phyloP scores from a whole-genome alignment of 2,329 filamentous ascomycete genomes.

The Microthyrium microscopicum region DNA sequence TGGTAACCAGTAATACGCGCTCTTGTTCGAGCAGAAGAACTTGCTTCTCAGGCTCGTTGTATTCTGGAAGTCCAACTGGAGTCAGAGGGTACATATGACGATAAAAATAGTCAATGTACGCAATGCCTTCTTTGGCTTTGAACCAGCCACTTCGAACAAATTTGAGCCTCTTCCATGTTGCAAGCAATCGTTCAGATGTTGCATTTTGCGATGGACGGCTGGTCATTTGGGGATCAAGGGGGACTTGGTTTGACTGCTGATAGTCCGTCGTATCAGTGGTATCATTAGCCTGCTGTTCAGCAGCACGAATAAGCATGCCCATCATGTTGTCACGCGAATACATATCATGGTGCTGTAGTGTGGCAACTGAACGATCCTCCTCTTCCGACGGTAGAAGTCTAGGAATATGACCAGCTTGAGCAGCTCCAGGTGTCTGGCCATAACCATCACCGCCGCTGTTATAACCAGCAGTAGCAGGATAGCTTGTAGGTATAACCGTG shows the following conservation, averaged over 20 bases:
- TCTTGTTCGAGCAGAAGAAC: constrained; percentile 70
- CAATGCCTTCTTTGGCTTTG: constrained; percentile 79
- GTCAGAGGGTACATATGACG: constrained; percentile 80
- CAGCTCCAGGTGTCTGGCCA: no score
- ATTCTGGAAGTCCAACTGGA: constrained; percentile 84
- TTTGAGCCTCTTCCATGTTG: constrained; percentile 79
- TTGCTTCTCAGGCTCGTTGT: constrained; percentile 66
- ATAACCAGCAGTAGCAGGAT: no score
- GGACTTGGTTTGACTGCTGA: not conserved
- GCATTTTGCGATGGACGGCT: not conserved
- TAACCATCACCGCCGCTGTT: no score
- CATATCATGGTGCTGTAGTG: not conserved
- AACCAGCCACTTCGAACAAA: constrained; percentile 98
- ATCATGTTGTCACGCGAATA: not conserved
- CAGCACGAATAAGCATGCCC: not conserved
- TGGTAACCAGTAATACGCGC: constrained; percentile 78
- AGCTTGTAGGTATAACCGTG: no score
- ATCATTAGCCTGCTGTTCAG: not conserved
- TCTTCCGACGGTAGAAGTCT: no score
- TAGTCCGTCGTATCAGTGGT: not conserved
- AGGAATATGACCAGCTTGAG: no score
- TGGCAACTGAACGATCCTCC: not conserved
- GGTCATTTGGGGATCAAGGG: not conserved
- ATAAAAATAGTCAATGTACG: constrained; percentile 94
- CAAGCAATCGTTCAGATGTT: constrained; percentile 25